Evolutionary conservation across 352 stramenopile species (phyloP), one percentile per base, ranked within the genome.

Genomic region (Phytophthora citricola): DNA sequence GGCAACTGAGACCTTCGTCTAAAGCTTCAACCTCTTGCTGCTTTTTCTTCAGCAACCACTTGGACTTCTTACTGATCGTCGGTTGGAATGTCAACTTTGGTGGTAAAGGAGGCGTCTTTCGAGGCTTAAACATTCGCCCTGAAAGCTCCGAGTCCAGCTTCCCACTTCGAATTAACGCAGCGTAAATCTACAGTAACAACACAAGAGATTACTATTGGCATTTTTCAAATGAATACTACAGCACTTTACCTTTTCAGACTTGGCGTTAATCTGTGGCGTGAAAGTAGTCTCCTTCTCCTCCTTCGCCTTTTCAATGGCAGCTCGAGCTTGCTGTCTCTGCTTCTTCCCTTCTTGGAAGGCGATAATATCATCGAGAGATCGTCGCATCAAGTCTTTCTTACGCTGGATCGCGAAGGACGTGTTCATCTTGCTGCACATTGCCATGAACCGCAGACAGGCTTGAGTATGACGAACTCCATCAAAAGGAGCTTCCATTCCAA

Each of bases 301-400:
- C 15, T 61, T 64, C 0, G 63, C 66, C 3, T 63, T 70, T 11
- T 71, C 63, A 4, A 73, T 64, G 5, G 76, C 69, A 6, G 63
- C 61, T n/a, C 73, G 73, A 39, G 54, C 72, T 29, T 75, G 55
- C 27, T 80, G 81, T 11, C 75, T 71, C 14, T 69, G 71, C 54
- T 78, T 75, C 27, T 81, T 81, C 2, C 66, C 74, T 27, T 78
- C 70, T 27, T 87, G 71, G 41, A 75, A 86, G 5, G 67, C 65
- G 34, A 90, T 72, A 50, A 90, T 78, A 51, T 86, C 81, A 51
- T 87, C 74, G 2, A 90, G 48, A 0, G 78, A 87, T 4, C 81
- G 75, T 47, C 53, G 60, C 75, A 82, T 85, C 39, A 75, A 51
- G 11, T 85, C 58, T 31, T 81, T 84, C 48, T 83, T 85, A 11